Evolutionary conservation across 1,139 yeast genomes (phyloP), one percentile per base, ranked within the genome.

Genomic region (Kurtzmaniella quercitrusa): DNA sequence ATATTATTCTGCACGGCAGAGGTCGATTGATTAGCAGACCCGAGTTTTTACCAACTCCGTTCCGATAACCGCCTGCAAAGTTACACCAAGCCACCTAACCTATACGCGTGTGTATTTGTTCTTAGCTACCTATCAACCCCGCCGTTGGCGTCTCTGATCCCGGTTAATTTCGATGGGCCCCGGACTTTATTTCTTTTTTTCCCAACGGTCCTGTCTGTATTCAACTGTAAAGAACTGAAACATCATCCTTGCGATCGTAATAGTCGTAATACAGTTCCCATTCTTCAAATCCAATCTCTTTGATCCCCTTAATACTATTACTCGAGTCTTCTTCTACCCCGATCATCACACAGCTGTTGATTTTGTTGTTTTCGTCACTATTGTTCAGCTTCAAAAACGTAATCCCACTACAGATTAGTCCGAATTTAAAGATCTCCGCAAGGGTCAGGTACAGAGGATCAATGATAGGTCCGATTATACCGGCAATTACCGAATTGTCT

Each of bases 391-490:
- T 77, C 47, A 79, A 65, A 50, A 71, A 75, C 4, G 82, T 74
- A 33, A 81, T 75, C 3, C 79, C 84, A 46, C 84, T 75, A 50
- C 84, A 78, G 7, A 81, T 73, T 44, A 81, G 66, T 2, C 85
- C 86, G 49, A 75, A 67, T 45, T 73, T 75, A 57, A 80, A 76
- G 4, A 79, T 78, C 43, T 77, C 80, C 3, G 78, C 72, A 52
- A 79, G 67, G 47, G 76, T 78, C 19, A 77, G 69, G 57, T 79
- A 80, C 48, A 71, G 69, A 17, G 79, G 79, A 51, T 79, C 83
- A 29, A 79, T 75, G 16, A 80, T 68, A 1, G 82, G 73, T 1
- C 81, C 84, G 25, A 80, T 66, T n/a, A 81, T 64, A 1, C 81
- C 83, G 9, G 84, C 84, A 18, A 77, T 66, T 21, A 64, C 51